These are phyloP conservation scores for Ceratobasidium sp. DNA, from an alignment of 1,284 basidiomycete genomes.

Conservation along the genomic window DNA sequence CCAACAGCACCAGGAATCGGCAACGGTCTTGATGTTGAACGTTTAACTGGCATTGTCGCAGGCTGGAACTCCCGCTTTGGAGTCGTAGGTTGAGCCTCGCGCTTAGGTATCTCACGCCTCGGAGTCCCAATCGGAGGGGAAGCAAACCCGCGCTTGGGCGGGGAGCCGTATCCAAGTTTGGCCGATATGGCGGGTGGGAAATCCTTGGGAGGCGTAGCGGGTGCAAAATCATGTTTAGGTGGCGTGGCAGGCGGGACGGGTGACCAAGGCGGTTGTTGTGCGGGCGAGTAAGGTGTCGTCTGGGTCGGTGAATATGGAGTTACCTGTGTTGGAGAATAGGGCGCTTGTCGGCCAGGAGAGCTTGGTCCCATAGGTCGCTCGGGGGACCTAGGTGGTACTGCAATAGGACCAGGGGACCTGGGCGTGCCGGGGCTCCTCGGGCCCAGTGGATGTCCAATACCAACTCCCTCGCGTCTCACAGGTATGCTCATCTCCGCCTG, in stretches of 20 bases:
- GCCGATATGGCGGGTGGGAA: not conserved
- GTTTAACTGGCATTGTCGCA: not conserved
- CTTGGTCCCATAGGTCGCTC: not conserved
- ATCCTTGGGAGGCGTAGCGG: not conserved
- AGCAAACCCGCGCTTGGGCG: not conserved
- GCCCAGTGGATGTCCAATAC: not conserved
- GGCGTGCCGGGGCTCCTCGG: not conserved
- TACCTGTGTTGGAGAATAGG: too few relatives aligned
- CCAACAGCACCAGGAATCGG: constrained; percentile 4
- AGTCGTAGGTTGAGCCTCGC: too few relatives aligned
- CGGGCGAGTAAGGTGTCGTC: not conserved
- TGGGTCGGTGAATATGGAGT: not conserved
- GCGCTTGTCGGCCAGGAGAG: not conserved
- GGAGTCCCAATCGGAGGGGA: too few relatives aligned
- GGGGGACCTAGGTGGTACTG: not conserved
- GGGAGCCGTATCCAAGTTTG: not conserved
- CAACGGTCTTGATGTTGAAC: not conserved
- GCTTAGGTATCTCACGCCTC: too few relatives aligned
- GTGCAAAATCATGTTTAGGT: not conserved
- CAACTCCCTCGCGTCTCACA: not conserved
- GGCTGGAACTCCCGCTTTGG: not conserved
- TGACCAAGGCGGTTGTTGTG: not conserved
- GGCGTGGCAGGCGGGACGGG: not conserved
- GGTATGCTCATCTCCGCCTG: not conserved
- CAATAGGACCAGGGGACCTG: not conserved